Conservation (phyloP, 2,329 filamentous ascomycete genomes). For the Zasmidium cellare region DNA sequence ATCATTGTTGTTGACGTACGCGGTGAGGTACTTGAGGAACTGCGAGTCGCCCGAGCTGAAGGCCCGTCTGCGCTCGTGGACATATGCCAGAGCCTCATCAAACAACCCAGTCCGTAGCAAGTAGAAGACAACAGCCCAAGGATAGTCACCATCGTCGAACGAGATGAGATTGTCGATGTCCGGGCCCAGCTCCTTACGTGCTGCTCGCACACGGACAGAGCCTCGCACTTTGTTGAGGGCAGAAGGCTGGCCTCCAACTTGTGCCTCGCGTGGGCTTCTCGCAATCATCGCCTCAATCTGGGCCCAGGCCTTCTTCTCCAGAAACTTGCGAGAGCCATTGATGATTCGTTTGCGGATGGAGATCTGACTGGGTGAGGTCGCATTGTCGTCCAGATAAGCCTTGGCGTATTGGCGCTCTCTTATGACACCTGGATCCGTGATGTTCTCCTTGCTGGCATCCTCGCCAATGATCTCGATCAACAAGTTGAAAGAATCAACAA, state of each 20-base stretch:
- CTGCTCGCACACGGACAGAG: constrained; percentile 79
- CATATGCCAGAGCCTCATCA: constrained; percentile 81
- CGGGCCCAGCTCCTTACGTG: constrained; percentile 78
- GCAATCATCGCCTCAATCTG: constrained; percentile 76
- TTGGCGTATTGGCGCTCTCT: constrained; percentile 74
- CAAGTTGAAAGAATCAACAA: constrained; percentile 80
- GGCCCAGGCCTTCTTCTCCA: constrained; percentile 78
- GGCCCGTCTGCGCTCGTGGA: constrained; percentile 72
- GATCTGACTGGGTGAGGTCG: constrained; percentile 63
- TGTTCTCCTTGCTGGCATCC: constrained; percentile 59
- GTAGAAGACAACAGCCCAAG: constrained; percentile 94
- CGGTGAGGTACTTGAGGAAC: constrained; percentile 83
- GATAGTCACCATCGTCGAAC: constrained; percentile 70
- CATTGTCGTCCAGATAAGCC: constrained; percentile 74
- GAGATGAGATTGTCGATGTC: constrained; percentile 73
- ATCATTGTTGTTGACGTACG: constrained; percentile 75
- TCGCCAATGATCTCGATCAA: constrained; percentile 79
- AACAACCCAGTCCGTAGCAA: constrained; percentile 82
- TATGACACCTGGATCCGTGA: constrained; percentile 63
- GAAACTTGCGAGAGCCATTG: constrained; percentile 72
- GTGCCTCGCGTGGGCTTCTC: constrained; percentile 84
- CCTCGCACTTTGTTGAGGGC: constrained; percentile 88
- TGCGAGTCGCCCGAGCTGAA: constrained; percentile 90
- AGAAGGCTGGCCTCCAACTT: constrained; percentile 84
- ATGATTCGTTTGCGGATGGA: constrained; percentile 77